Base-by-base conservation (phyloP, 345 rosid genomes). In the Odontarrhena argentea region DNA sequence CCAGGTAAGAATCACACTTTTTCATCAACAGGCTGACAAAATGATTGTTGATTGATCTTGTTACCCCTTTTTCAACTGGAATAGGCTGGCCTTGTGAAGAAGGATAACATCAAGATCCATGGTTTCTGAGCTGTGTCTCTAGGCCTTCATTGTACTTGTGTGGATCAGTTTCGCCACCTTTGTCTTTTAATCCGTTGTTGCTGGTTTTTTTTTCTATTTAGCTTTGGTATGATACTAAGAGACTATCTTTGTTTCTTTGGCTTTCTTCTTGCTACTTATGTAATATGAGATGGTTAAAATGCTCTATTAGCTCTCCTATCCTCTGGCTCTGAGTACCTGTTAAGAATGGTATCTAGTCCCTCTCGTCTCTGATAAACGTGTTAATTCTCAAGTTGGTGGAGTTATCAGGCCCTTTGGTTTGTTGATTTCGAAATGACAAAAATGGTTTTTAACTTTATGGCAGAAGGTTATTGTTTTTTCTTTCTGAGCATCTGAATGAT, bases 11-110 rank as follows among this genome's bases (percentile, higher is more conserved):
- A 11, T 10, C 8, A 13, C 1, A 13, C 15, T 60, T n/a, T 51
- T 65, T n/a, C 4, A 48, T 41, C 1, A 41, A 50, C 37, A 26
- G 10, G 22, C 13, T 42, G 12, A 2, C 7, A 2, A 67, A 24
- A 15, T 53, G 13, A 26, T 42, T 28, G 26, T 50, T 67, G 28
- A 2, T n/a, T 47, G 9, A 38, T 60, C 46, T 34, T 4, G 26
- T 45, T 24, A 13, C 6, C 2, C 49, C 22, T 45, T 41, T 3
- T 4, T 41, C 8, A 46, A 44, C 15, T 55, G 55, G 13, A 41
- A 46, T 83, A 89, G 96, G 97, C 94, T 63, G 92, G 90, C 15
- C 84, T 93, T 51, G 98, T 90, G 89, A 92, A 92, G 89, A 89
- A 89, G 88, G 96, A 92, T 7, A 86, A 81, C 64, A 92, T 92